Evolutionary conservation across 1,139 yeast genomes (phyloP).

Genomic region (Hyphopichia khmerensis): DNA sequence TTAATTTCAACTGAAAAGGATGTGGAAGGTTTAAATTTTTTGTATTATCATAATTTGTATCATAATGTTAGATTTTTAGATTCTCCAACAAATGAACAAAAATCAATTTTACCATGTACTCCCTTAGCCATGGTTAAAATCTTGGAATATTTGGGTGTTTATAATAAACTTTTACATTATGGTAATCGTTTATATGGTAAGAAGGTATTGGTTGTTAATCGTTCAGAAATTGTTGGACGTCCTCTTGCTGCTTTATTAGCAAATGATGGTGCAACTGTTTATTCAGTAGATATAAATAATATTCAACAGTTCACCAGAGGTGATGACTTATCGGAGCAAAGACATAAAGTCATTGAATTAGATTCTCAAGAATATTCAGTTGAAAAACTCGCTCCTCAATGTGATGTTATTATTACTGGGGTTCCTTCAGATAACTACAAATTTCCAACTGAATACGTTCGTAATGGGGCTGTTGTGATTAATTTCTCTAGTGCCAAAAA

Average conservation of each 20-base stretch:
- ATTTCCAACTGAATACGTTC: slow-evolving; percentile 77
- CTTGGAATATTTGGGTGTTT: slow-evolving; percentile 84
- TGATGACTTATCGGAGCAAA: slow-evolving; percentile 76
- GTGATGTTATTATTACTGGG: slow-evolving; percentile 94
- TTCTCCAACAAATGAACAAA: slow-evolving; percentile 59
- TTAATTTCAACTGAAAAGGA: slow-evolving; percentile 84
- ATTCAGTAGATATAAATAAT: slow-evolving; percentile 84
- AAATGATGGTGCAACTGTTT: slow-evolving; percentile 95
- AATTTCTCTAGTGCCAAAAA: slow-evolving; percentile 89
- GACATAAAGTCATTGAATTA: slow-evolving; percentile 81
- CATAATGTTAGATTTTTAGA: slow-evolving; percentile 88
- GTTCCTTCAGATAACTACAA: slow-evolving; percentile 83
- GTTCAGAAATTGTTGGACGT: slow-evolving; percentile 96
- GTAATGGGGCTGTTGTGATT: slow-evolving; percentile 86
- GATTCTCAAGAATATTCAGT: slow-evolving; percentile 46
- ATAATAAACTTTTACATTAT: slow-evolving; percentile 75
- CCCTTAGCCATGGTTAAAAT: slow-evolving; percentile 94
- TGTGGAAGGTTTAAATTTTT: slow-evolving; percentile 91
- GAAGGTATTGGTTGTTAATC: slow-evolving; percentile 82
- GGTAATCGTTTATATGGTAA: slow-evolving; percentile 94
- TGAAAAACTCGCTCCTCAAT: slow-evolving; percentile 64
- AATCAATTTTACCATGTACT: slow-evolving; percentile 92
- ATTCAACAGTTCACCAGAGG: slow-evolving; percentile 93
- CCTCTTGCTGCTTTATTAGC: slow-evolving; percentile 95
- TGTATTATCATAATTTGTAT: slow-evolving; percentile 90